phyloP scores from a whole-genome alignment of 1,284 basidiomycete species.

The Leccinum griseonigrum region DNA sequence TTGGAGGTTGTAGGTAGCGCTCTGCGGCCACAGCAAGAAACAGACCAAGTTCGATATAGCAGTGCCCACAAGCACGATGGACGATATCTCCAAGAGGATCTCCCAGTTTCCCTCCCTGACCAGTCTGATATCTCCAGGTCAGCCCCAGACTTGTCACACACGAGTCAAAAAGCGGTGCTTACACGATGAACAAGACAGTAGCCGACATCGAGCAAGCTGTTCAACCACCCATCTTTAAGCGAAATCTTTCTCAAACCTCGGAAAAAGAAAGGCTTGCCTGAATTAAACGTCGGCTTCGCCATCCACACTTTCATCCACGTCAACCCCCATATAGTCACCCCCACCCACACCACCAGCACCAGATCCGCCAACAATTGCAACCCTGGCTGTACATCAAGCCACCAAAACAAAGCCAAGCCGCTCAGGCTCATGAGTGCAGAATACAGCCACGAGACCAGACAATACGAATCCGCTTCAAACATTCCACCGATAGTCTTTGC shows the following conservation, averaged over 20 bases:
- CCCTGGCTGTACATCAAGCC: conserved; percentile 66
- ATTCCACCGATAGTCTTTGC: conserved; percentile 88
- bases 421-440: conserved; percentile 72
- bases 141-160: neutral
- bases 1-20: conserved; percentile 83
- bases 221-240: neutral
- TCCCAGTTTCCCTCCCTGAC: conserved; percentile 88
- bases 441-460: conserved; percentile 70
- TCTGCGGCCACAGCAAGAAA: conserved; percentile 79
- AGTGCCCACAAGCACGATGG: conserved; percentile 79
- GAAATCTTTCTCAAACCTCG: neutral
- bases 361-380: conserved; percentile 69
- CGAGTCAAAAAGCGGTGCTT: conserved; percentile 28
- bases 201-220: conserved; percentile 88
- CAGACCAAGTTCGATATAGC: conserved; percentile 82
- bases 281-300: conserved; percentile 86
- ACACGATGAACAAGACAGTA: conserved; percentile 86
- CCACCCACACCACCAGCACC: conserved; percentile 78
- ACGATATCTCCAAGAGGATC: conserved; percentile 69
- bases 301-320: conserved; percentile 93
- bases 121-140: conserved; percentile 45
- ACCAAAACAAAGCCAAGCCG: conserved; percentile 77
- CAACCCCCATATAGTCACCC: conserved; percentile 75
- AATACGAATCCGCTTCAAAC: conserved; percentile 85
- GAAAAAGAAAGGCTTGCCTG: conserved; percentile 53